These are phyloP conservation scores for Ophiostoma ulmi DNA, from an alignment of 2,329 filamentous ascomycete genomes.

Conservation along the genomic window DNA sequence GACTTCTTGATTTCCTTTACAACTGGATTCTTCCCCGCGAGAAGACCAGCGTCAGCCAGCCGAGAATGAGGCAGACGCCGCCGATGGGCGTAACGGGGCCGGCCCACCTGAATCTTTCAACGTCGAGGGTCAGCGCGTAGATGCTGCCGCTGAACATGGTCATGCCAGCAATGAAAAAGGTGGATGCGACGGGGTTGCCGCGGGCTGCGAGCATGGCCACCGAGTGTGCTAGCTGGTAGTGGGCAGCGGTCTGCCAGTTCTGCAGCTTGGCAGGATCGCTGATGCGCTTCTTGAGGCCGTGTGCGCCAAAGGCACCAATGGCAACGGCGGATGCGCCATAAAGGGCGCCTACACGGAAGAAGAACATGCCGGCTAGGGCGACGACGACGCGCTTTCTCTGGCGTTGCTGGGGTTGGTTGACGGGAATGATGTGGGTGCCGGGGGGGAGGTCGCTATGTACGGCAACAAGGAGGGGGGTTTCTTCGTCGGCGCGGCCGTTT, in stretches of 20 bases:
- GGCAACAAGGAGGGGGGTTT: constrained; percentile 26
- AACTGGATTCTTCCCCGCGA: constrained; percentile 25
- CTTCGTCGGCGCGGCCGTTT: constrained; percentile 23
- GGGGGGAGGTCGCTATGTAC: constrained; percentile 17
- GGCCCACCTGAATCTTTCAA: constrained; percentile 53
- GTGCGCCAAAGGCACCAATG: constrained; percentile 62
- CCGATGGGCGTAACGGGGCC: constrained; percentile 63
- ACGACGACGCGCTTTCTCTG: constrained; percentile 13
- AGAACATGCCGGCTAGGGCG: constrained; percentile 31
- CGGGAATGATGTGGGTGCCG: not conserved
- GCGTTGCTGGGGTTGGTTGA: not conserved
- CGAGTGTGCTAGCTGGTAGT: constrained; percentile 65
- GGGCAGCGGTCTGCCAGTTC: constrained; percentile 60
- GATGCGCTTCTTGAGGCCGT: constrained; percentile 59
- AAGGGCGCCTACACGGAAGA: constrained; percentile 59
- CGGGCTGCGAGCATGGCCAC: constrained; percentile 55
- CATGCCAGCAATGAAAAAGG: constrained; percentile 60
- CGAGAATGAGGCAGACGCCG: constrained; percentile 58
- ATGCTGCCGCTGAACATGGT: constrained; percentile 62
- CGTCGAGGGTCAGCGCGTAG: constrained; percentile 59
- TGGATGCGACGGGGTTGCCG: constrained; percentile 51
- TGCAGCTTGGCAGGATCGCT: constrained; percentile 53
- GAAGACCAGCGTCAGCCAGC: constrained; percentile 48
- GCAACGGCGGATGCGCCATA: constrained; percentile 58
- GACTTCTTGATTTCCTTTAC: not conserved